These are phyloP conservation scores for Wickerhamomyces sp. DNA, from an alignment of 1,139 yeast species.

Conservation along the genomic window DNA sequence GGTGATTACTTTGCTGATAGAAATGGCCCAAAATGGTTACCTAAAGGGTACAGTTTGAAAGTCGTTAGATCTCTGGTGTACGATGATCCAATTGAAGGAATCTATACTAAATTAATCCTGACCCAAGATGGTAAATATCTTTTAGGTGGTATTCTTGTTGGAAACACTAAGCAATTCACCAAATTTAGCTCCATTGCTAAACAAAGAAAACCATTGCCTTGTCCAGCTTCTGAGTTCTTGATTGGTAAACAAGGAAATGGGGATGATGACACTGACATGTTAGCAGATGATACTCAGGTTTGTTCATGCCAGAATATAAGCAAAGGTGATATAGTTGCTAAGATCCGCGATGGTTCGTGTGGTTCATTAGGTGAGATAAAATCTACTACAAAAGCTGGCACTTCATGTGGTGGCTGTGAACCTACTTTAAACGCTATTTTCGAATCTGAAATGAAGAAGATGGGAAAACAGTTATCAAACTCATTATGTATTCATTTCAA, in stretches of 20 bases:
- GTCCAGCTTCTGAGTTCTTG: conserved; percentile 28
- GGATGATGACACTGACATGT: conserved; percentile 26
- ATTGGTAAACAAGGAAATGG: conserved; percentile 22
- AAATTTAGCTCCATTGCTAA: conserved; percentile 26
- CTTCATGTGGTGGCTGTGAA: conserved; percentile 34
- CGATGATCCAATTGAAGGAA: conserved; percentile 30
- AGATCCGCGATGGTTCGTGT: conserved; percentile 27
- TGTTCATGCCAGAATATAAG: conserved; percentile 32
- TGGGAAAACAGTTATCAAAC: conserved; percentile 29
- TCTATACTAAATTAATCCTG: conserved; percentile 29
- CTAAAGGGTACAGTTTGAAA: conserved; percentile 20
- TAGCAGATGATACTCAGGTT: conserved; percentile 30
- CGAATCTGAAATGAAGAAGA: conserved; percentile 29
- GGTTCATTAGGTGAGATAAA: conserved; percentile 28
- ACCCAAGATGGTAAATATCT: conserved; percentile 30
- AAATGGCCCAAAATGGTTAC: conserved; percentile 29
- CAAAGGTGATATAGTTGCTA: conserved; percentile 27
- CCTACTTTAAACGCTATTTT: conserved; percentile 31
- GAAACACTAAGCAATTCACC: conserved; percentile 28
- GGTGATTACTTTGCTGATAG: conserved; percentile 33
- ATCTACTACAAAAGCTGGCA: conserved; percentile 31
- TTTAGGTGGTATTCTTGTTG: conserved; percentile 32
- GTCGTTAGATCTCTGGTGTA: conserved; percentile 24
- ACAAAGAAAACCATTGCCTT: conserved; percentile 26
- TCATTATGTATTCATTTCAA: conserved; percentile 29